Conservation (phyloP, 306 rosid genomes). For the Cajanus cajan region DNA sequence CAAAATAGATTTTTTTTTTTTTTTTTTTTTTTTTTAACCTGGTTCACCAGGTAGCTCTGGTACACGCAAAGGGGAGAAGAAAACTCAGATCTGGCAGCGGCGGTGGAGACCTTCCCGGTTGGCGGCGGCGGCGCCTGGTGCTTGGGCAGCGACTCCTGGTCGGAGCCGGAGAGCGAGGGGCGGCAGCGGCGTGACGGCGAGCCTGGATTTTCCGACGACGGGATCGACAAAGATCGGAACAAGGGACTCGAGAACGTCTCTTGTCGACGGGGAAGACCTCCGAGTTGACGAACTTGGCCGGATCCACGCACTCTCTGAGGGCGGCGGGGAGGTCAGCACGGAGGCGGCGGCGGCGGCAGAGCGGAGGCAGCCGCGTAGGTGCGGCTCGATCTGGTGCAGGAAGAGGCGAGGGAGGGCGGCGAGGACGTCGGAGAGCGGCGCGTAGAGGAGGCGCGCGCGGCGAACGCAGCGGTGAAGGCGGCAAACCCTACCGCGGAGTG, state of each 20-base stretch:
- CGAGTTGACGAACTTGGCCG: conserved; percentile 82
- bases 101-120: too few species aligned
- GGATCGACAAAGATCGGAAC: conserved; percentile 84
- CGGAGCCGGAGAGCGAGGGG: too few species aligned
- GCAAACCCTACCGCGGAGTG: conserved; percentile 37
- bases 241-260: conserved; percentile 79
- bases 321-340: conserved; percentile 74
- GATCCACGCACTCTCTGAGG: conserved; percentile 75
- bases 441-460: conserved; percentile 37
- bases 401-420: conserved; percentile 35
- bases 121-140: too few species aligned
- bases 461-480: conserved; percentile 1
- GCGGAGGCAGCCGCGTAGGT: too few species aligned
- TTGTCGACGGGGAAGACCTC: conserved; percentile 91
- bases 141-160: too few species aligned
- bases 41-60: too few species aligned
- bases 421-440: conserved; percentile 49
- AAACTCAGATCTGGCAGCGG: too few species aligned
- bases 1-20: too few species aligned
- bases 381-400: conserved; percentile 41
- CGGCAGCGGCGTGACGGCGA: conserved; percentile 78
- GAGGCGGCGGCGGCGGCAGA: too few species aligned
- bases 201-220: conserved; percentile 76
- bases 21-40: too few species aligned
- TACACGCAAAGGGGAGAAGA: too few species aligned